A percentile compares a stretch with the other conserved stretches of the same genome.
These are phyloP conservation scores for Tuber borchii DNA, from an alignment of 495 filamentous ascomycete genomes.

Conservation along the genomic window DNA sequence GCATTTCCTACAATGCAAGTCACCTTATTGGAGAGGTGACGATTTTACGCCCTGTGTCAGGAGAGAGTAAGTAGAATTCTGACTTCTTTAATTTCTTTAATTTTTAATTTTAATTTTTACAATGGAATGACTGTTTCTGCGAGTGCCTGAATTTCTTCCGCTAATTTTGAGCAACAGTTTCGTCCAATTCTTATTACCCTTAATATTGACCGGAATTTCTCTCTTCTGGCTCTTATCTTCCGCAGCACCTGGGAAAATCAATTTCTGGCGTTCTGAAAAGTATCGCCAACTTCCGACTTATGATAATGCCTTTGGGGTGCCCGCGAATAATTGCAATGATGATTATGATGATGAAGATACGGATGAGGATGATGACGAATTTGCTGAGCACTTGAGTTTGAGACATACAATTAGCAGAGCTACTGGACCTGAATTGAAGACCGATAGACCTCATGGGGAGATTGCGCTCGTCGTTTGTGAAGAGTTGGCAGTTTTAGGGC, in stretches of 20 bases:
- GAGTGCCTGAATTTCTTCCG: neutral
- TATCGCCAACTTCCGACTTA: slow-evolving; percentile 49
- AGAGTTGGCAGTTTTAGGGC: slow-evolving; percentile 62
- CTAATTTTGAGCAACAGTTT: slow-evolving; percentile 52
- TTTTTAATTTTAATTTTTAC: neutral
- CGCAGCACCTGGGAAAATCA: slow-evolving; percentile 47
- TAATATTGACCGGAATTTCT: slow-evolving; percentile 63
- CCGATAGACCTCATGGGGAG: slow-evolving; percentile 71
- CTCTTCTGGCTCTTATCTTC: slow-evolving; percentile 58
- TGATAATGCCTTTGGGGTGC: slow-evolving; percentile 41
- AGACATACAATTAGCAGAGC: slow-evolving; percentile 56
- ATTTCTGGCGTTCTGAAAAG: slow-evolving; percentile 45
- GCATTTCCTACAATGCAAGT: slow-evolving; percentile 64
- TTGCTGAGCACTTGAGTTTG: slow-evolving; percentile 60
- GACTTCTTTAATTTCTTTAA: neutral
- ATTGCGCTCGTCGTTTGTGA: slow-evolving; percentile 63
- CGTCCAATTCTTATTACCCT: slow-evolving; percentile 75
- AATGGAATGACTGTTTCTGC: slow-evolving; percentile 7
- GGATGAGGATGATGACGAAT: slow-evolving; percentile 55
- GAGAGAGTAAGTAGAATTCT: slow-evolving; percentile 61
- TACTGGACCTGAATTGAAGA: slow-evolving; percentile 60
- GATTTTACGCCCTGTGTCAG: slow-evolving; percentile 87
- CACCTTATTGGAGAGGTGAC: slow-evolving; percentile 77
- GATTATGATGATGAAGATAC: slow-evolving; percentile 46
- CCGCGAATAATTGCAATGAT: slow-evolving; percentile 11